These are phyloP conservation scores for Cercospora nicotianae DNA, from an alignment of 2,329 filamentous ascomycete genomes.

Conservation along the genomic window DNA sequence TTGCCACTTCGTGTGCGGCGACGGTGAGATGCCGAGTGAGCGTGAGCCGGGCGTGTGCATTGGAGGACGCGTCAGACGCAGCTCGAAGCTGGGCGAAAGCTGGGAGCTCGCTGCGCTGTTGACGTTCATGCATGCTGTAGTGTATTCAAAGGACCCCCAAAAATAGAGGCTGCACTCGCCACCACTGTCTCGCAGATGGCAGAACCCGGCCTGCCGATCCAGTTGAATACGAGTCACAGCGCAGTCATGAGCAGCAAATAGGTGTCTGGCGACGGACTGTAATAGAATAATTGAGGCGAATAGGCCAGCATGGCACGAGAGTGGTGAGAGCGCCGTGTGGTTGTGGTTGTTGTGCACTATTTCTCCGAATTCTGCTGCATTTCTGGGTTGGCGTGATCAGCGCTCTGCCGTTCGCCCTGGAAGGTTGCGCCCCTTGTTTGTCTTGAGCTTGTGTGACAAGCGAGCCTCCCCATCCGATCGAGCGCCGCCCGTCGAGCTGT, in stretches of 20 bases:
- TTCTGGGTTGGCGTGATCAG: not conserved
- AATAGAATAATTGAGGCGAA: not conserved
- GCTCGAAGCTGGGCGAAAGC: not conserved
- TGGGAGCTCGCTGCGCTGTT: not conserved
- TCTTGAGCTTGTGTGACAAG: not conserved
- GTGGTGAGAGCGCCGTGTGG: not conserved
- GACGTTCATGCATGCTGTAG: conserved; percentile 6
- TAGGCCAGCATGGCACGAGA: not conserved
- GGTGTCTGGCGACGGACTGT: not conserved
- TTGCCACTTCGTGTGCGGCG: conserved; percentile 1
- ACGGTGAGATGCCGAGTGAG: not conserved
- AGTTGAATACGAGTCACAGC: conserved; percentile 19
- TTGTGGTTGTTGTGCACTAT: not conserved
- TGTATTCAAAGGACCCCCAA: conserved; percentile 1
- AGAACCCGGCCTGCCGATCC: conserved; percentile 7
- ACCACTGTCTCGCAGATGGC: conserved; percentile 9
- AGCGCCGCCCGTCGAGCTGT: not conserved
- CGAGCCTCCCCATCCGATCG: not conserved
- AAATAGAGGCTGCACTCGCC: conserved; percentile 10
- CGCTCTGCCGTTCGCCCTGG: not conserved
- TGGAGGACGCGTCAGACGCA: conserved; percentile 12
- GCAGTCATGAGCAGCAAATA: not conserved
- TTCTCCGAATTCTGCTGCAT: not conserved
- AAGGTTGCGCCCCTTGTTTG: conserved; percentile 2
- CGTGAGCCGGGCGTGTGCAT: not conserved